These are phyloP conservation scores for Bruguiera parviflora DNA, from an alignment of 345 rosid species.

Conservation along the genomic window DNA sequence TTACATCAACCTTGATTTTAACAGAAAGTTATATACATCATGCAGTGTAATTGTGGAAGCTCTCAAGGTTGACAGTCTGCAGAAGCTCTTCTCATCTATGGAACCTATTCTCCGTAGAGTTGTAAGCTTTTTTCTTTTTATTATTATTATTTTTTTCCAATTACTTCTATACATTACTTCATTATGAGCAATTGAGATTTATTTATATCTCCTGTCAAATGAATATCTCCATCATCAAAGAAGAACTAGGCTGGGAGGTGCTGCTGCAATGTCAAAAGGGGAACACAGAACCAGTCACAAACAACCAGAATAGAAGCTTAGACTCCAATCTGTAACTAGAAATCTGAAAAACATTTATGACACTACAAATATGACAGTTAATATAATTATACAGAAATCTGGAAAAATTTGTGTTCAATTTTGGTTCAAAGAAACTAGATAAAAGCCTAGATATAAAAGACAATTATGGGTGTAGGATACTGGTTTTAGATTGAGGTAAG, in stretches of 20 bases:
- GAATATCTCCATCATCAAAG: background rate
- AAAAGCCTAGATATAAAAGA: background rate
- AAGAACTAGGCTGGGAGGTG: background rate
- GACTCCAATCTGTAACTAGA: no score
- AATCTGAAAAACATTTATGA: background rate
- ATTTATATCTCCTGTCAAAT: background rate
- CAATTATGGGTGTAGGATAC: background rate
- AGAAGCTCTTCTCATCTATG: slow-evolving; percentile 93
- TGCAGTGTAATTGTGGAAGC: slow-evolving; percentile 96
- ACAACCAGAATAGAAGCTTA: background rate
- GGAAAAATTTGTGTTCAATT: background rate
- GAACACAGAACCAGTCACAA: background rate
- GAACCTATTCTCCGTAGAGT: slow-evolving; percentile 98
- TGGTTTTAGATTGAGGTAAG: background rate
- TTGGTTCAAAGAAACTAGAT: background rate
- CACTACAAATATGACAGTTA: background rate
- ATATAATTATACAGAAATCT: background rate
- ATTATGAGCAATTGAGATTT: background rate
- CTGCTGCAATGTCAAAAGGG: background rate
- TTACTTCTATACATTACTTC: background rate
- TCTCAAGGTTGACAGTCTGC: slow-evolving; percentile 90
- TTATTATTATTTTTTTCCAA: background rate
- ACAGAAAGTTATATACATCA: background rate
- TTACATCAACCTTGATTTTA: background rate
- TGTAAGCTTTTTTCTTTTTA: slow-evolving; percentile 44